phyloP scores from a whole-genome alignment of 2,329 filamentous ascomycete genomes.

The Fusarium sp. region DNA sequence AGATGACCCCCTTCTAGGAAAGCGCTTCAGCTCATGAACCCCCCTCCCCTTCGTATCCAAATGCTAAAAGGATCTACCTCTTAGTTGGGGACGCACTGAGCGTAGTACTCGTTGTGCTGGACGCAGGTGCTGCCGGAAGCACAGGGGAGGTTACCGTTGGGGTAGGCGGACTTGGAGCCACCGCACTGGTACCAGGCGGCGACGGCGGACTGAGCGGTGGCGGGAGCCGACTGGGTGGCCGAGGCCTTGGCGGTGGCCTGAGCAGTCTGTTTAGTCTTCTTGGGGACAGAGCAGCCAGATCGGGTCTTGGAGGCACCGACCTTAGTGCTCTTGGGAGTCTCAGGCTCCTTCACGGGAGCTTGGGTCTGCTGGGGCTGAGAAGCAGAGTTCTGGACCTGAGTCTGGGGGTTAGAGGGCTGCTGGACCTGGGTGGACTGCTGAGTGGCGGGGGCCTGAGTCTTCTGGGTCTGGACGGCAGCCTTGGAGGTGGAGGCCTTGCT shows the following conservation, averaged over 20 bases:
- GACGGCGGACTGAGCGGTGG: slow-evolving; percentile 20
- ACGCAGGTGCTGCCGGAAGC: slow-evolving; percentile 37
- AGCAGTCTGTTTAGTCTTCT: slow-evolving; percentile 19
- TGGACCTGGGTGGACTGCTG: slow-evolving; percentile 18
- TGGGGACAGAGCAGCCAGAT: slow-evolving; percentile 22
- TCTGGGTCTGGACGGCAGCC: slow-evolving; percentile 10
- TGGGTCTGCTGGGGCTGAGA: slow-evolving; percentile 8
- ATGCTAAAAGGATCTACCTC: slow-evolving; percentile 5
- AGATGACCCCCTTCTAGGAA: slow-evolving; percentile 2
- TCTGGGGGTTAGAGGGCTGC: slow-evolving; percentile 5
- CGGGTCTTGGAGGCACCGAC: slow-evolving; percentile 24
- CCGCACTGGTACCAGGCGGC: slow-evolving; percentile 36
- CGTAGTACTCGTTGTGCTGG: slow-evolving; percentile 40
- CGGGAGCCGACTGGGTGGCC: neutral
- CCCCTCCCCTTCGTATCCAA: neutral
- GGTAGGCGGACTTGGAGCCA: slow-evolving; percentile 34
- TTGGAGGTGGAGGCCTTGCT: slow-evolving; percentile 12
- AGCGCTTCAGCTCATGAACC: neutral
- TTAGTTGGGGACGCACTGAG: slow-evolving; percentile 40
- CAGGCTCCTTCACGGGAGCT: slow-evolving; percentile 9
- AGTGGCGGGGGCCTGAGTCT: slow-evolving; percentile 16
- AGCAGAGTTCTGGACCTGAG: neutral
- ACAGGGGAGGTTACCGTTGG: slow-evolving; percentile 35
- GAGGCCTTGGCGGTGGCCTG: slow-evolving; percentile 7
- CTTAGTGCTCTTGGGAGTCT: slow-evolving; percentile 13